A percentile compares a stretch with the other conserved stretches of the same genome.
Conservation (phyloP, 2,329 filamentous ascomycete genomes). For the Cercospora janseana region DNA sequence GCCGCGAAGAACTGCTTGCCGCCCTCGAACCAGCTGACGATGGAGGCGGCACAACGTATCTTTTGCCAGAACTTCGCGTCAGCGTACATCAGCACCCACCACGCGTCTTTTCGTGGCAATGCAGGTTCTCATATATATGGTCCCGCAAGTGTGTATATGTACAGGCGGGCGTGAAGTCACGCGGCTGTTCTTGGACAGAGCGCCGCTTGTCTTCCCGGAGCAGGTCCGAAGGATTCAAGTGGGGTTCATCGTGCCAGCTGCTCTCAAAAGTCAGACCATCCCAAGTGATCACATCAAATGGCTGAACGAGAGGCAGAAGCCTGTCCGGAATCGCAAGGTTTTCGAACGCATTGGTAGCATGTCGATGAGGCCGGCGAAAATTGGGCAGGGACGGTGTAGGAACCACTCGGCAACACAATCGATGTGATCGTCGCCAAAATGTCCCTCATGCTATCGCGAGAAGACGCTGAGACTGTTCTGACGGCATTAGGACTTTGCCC, state of each 20-base stretch:
- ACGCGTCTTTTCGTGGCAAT: not conserved
- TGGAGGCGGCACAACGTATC: not conserved
- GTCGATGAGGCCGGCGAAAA: not conserved
- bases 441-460: not conserved
- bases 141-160: too few relatives aligned
- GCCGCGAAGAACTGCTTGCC: not conserved
- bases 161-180: not conserved
- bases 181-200: not conserved
- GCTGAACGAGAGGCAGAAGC: not conserved
- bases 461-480: constrained; percentile 1
- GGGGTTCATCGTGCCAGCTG: not conserved
- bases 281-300: constrained; percentile 1
- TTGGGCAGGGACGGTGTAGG: too few relatives aligned
- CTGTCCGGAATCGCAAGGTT: too few relatives aligned
- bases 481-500: not conserved
- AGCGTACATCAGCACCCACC: not conserved
- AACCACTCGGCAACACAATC: not conserved
- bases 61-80: not conserved
- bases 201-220: constrained; percentile 2
- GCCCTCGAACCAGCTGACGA: constrained; percentile 3
- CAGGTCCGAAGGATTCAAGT: constrained; percentile 5
- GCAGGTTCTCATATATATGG: too few relatives aligned
- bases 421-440: constrained; percentile 2
- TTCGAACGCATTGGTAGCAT: not conserved
- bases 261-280: not conserved